These are phyloP conservation scores for Diutina neorugosa DNA, from an alignment of 1,139 yeast genomes.

Conservation along the genomic window DNA sequence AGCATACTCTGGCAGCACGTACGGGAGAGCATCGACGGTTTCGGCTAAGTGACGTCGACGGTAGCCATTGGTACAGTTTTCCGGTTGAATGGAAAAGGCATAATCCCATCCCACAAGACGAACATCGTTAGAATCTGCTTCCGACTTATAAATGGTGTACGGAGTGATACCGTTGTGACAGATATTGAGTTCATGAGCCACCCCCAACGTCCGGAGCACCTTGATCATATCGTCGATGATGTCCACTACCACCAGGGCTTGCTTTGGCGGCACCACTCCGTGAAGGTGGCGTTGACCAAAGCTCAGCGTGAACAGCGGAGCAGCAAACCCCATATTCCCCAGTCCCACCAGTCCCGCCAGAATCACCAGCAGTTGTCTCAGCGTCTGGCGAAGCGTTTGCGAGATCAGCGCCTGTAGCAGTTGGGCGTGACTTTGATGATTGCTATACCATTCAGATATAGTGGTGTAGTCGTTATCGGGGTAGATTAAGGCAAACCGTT, in stretches of 20 bases:
- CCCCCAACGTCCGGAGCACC: slow-evolving; percentile 22
- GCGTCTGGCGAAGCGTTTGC: background rate
- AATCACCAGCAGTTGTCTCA: slow-evolving; percentile 5
- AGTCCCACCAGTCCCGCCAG: slow-evolving; percentile 5
- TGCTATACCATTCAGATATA: slow-evolving; percentile 10
- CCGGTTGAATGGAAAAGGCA: slow-evolving; percentile 30
- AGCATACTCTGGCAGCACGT: slow-evolving; percentile 41
- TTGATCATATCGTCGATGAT: slow-evolving; percentile 22
- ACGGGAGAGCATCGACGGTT: slow-evolving; percentile 31
- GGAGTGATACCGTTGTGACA: slow-evolving; percentile 41
- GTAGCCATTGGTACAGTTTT: slow-evolving; percentile 26
- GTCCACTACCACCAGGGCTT: slow-evolving; percentile 15
- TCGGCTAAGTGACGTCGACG: slow-evolving; percentile 17
- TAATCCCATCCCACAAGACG: slow-evolving; percentile 39
- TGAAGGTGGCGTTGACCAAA: slow-evolving; percentile 7
- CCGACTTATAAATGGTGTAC: slow-evolving; percentile 21
- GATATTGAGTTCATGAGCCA: slow-evolving; percentile 31
- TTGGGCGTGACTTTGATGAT: slow-evolving; percentile 5
- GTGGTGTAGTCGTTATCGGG: slow-evolving; percentile 15
- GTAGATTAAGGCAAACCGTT: slow-evolving; percentile 18
- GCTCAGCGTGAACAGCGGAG: slow-evolving; percentile 3
- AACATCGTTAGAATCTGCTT: slow-evolving; percentile 12
- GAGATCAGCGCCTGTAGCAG: slow-evolving; percentile 6
- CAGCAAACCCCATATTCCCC: background rate
- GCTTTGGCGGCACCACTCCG: slow-evolving; percentile 11